phyloP scores from a whole-genome alignment of 306 rosid species.

The Leucaena leucocephala region DNA sequence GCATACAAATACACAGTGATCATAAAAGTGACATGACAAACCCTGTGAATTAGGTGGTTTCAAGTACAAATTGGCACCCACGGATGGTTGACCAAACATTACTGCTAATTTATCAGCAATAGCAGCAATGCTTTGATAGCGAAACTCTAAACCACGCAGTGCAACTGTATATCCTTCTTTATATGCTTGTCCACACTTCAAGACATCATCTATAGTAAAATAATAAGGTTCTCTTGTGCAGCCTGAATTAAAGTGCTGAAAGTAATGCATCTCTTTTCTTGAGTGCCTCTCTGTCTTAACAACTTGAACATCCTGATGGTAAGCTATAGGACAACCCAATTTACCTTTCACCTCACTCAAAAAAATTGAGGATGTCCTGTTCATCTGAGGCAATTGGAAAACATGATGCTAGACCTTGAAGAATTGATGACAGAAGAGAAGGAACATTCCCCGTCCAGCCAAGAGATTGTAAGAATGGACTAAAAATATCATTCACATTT shows the following conservation, averaged over 20 bases:
- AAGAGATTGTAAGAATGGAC: conserved; percentile 47
- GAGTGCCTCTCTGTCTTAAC: conserved; percentile 58
- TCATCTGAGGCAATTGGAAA: conserved; percentile 84
- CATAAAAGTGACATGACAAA: conserved; percentile 77
- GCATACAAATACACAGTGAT: conserved; percentile 87
- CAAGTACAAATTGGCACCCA: conserved; percentile 89
- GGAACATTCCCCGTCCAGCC: conserved; percentile 47
- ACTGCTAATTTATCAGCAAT: conserved; percentile 69
- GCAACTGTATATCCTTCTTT: conserved; percentile 79
- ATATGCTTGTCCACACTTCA: conserved; percentile 69
- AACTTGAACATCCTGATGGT: conserved; percentile 79
- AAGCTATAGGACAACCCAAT: conserved; percentile 74
- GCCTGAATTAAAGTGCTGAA: conserved; percentile 46
- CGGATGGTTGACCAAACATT: conserved; percentile 86
- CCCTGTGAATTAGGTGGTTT: conserved; percentile 92
- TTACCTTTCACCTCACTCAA: conserved; percentile 59
- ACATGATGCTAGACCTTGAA: conserved; percentile 66
- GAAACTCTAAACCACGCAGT: conserved; percentile 83
- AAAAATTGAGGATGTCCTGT: conserved; percentile 58
- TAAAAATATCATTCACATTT: conserved; percentile 45
- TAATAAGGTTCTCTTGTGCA: conserved; percentile 45
- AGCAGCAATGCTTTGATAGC: conserved; percentile 63
- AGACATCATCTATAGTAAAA: conserved; percentile 50
- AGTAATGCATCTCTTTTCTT: conserved; percentile 68
- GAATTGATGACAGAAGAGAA: conserved; percentile 59